Evolutionary conservation across 2,329 filamentous ascomycete genomes (phyloP).

Genomic region (Grosmannia clavigera): DNA sequence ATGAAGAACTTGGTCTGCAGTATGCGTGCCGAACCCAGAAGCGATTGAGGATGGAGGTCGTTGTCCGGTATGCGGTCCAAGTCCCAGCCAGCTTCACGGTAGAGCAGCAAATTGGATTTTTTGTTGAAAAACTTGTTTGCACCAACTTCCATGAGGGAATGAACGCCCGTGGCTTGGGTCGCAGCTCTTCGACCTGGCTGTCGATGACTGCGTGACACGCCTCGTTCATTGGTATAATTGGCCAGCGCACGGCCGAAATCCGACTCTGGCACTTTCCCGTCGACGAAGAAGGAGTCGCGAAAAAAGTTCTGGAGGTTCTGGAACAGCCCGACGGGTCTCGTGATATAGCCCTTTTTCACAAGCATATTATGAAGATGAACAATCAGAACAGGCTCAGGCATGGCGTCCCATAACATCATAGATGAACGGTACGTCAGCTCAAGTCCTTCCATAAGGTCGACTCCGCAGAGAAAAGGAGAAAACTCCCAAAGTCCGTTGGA

Average conservation of each 20-base stretch:
- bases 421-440: slow-evolving; percentile 23
- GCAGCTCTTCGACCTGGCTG: neutral
- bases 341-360: slow-evolving; percentile 26
- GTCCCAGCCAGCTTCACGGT: slow-evolving; percentile 22
- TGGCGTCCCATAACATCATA: slow-evolving; percentile 26
- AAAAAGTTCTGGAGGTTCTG: slow-evolving; percentile 16
- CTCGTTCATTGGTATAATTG: neutral
- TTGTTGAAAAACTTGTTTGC: slow-evolving; percentile 20
- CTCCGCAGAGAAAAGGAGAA: slow-evolving; percentile 35
- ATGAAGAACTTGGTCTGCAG: slow-evolving; percentile 14
- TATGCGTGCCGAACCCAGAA: slow-evolving; percentile 16
- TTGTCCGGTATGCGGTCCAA: slow-evolving; percentile 23
- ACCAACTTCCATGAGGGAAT: slow-evolving; percentile 11
- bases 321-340: slow-evolving; percentile 21
- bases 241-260: slow-evolving; percentile 17
- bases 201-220: neutral
- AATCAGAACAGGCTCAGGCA: slow-evolving; percentile 25
- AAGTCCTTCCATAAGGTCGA: slow-evolving; percentile 30
- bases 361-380: slow-evolving; percentile 38
- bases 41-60: slow-evolving; percentile 16
- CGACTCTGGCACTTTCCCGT: slow-evolving; percentile 3
- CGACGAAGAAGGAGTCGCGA: slow-evolving; percentile 17
- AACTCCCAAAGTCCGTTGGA: slow-evolving; percentile 34
- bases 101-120: slow-evolving; percentile 21
- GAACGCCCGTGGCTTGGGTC: neutral